A percentile compares a stretch with the other conserved stretches of the same genome.
These are phyloP conservation scores for Actinomortierella wolfii DNA, from an alignment of 371 early-diverging fungal species.

Conservation along the genomic window DNA sequence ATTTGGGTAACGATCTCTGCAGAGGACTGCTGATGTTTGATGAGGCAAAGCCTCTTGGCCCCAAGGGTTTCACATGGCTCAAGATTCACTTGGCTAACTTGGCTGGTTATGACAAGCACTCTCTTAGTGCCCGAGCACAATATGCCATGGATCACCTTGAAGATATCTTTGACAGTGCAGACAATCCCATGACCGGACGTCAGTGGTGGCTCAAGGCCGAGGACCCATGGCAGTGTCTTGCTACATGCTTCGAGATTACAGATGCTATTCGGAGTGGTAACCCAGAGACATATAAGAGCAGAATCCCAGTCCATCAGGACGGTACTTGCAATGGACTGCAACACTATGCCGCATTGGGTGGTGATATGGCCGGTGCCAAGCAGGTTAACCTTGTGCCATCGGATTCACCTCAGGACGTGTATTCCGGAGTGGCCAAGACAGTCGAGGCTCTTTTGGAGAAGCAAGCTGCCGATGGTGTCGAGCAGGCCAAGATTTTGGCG, in stretches of 20 bases:
- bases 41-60: slow-evolving; percentile 85
- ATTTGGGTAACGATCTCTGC: slow-evolving; percentile 95
- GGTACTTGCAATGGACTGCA: slow-evolving; percentile 99
- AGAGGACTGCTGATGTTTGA: slow-evolving; percentile 90
- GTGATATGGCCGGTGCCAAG: slow-evolving; percentile 89
- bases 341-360: slow-evolving; percentile 98
- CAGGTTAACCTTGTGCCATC: slow-evolving; percentile 91
- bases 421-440: slow-evolving; percentile 84
- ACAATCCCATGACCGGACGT: slow-evolving; percentile 73
- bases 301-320: slow-evolving; percentile 95
- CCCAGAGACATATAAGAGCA: slow-evolving; percentile 74
- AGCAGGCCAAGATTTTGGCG: slow-evolving; percentile 57
- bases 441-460: slow-evolving; percentile 74
- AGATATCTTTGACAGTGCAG: slow-evolving; percentile 85
- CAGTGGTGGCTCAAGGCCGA: slow-evolving; percentile 95
- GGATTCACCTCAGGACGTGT: slow-evolving; percentile 93
- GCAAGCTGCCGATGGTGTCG: slow-evolving; percentile 65
- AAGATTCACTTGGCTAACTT: slow-evolving; percentile 96
- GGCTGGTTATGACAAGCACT: slow-evolving; percentile 92
- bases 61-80: slow-evolving; percentile 88
- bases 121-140: slow-evolving; percentile 82
- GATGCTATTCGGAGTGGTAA: slow-evolving; percentile 77
- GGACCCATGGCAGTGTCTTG: slow-evolving; percentile 94
- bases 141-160: slow-evolving; percentile 77
- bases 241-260: slow-evolving; percentile 87